phyloP scores from a whole-genome alignment of 208 protist species.

The Trichomonas tenax region DNA sequence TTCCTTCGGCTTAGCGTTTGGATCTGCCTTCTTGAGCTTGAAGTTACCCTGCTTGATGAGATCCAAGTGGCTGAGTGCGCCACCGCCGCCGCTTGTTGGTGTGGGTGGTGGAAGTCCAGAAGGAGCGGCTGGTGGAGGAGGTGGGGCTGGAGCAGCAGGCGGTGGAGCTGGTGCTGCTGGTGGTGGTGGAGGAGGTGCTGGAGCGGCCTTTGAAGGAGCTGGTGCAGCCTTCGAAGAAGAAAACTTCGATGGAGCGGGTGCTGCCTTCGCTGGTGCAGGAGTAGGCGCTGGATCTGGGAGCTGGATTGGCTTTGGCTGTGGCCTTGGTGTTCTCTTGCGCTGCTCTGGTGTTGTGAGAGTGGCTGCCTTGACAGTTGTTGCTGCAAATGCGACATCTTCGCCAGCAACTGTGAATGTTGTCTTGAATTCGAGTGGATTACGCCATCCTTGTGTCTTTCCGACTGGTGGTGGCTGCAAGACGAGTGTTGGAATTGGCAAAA shows the following conservation, averaged over 20 bases:
- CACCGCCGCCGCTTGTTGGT: neutral
- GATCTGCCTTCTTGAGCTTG: neutral
- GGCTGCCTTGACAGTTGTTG: neutral
- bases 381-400: neutral
- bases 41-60: neutral
- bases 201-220: neutral
- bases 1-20: neutral
- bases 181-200: neutral
- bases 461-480: neutral
- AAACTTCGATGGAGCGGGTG: neutral
- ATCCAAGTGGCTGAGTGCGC: neutral
- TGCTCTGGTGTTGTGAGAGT: neutral
- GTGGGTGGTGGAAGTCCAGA: neutral
- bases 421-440: neutral
- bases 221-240: neutral
- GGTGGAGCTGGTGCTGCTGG: neutral
- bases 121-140: neutral
- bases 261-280: neutral
- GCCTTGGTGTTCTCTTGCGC: neutral
- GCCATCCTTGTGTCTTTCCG: neutral
- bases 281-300: neutral
- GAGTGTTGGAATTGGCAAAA: neutral
- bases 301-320: neutral
- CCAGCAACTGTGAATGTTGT: neutral
- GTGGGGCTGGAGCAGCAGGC: neutral